A percentile compares a stretch with the other conserved stretches of the same genome.
Conservation (phyloP, 108 stramenopile species). For the Asterionellopsis glacialis region DNA sequence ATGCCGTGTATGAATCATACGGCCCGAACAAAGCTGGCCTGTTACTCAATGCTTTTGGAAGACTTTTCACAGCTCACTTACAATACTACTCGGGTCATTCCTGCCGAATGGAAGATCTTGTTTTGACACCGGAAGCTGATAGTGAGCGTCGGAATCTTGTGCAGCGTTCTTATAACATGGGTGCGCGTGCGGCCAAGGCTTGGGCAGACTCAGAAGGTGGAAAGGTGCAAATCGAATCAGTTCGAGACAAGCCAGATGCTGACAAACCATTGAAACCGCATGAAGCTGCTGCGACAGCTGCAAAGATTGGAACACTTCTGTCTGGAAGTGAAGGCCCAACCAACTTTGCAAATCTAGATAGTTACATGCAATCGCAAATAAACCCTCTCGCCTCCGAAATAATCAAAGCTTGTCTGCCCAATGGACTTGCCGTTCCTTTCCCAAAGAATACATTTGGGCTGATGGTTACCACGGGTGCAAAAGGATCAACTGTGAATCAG, state of each 20-base stretch:
- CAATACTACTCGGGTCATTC: conserved; percentile 95
- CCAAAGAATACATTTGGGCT: conserved; percentile 94
- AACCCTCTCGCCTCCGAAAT: conserved; percentile 90
- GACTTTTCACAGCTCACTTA: conserved; percentile 94
- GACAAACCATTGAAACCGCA: conserved; percentile 69
- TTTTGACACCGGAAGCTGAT: conserved; percentile 86
- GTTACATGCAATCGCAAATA: conserved; percentile 92
- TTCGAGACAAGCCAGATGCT: conserved; percentile 36
- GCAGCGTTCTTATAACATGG: conserved; percentile 73
- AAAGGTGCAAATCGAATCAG: conserved; percentile 69
- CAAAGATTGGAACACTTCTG: conserved; percentile 72
- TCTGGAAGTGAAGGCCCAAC: conserved; percentile 78
- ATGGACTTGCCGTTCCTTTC: conserved; percentile 95
- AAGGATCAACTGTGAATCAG: conserved; percentile 98
- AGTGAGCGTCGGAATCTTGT: conserved; percentile 59
- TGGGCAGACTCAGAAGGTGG: conserved; percentile 93
- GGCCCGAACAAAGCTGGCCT: conserved; percentile 88
- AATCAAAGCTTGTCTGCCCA: conserved; percentile 93
- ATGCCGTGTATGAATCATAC: conserved; percentile 96
- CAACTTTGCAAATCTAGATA: conserved; percentile 88
- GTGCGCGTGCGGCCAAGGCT: conserved; percentile 80
- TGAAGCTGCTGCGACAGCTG: conserved; percentile 70
- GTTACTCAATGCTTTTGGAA: conserved; percentile 85
- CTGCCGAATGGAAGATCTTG: conserved; percentile 96
- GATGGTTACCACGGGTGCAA: conserved; percentile 98